phyloP scores from a whole-genome alignment of 2,329 filamentous ascomycete species.

The Myrmaecium sp. region DNA sequence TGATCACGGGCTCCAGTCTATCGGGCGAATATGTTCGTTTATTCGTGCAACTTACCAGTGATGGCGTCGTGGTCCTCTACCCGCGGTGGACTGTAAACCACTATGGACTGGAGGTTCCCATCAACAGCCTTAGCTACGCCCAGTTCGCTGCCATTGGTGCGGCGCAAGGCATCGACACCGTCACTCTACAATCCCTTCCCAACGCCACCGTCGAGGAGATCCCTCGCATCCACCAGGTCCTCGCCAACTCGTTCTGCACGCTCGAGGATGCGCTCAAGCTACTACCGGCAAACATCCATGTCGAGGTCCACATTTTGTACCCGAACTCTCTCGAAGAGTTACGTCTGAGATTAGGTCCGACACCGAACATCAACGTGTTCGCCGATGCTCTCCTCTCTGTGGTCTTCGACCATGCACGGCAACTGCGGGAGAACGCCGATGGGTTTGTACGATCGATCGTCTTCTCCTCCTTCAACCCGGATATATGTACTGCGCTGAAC shows the following conservation, averaged over 20 bases:
- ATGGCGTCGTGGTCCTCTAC: slow-evolving; percentile 75
- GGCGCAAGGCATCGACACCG: slow-evolving; percentile 12
- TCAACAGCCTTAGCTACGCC: slow-evolving; percentile 59
- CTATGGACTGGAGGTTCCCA: slow-evolving; percentile 61
- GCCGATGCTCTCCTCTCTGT: slow-evolving; percentile 69
- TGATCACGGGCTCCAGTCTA: slow-evolving; percentile 87
- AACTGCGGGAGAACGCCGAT: slow-evolving; percentile 41
- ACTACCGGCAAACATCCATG: slow-evolving; percentile 63
- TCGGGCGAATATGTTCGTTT: slow-evolving; percentile 90
- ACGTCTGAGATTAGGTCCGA: slow-evolving; percentile 50
- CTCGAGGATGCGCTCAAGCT: slow-evolving; percentile 59
- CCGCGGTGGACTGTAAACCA: slow-evolving; percentile 67
- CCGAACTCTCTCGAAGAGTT: slow-evolving; percentile 61
- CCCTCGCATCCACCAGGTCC: slow-evolving; percentile 50
- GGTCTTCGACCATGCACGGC: slow-evolving; percentile 80
- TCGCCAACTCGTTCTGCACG: slow-evolving; percentile 63
- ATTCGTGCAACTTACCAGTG: slow-evolving; percentile 80
- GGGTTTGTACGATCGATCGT: slow-evolving; percentile 72
- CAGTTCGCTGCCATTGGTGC: slow-evolving; percentile 43
- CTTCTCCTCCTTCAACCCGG: slow-evolving; percentile 83
- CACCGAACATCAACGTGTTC: slow-evolving; percentile 69
- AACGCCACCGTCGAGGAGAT: slow-evolving; percentile 15
- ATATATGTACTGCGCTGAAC: slow-evolving; percentile 83
- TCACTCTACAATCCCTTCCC: slow-evolving; percentile 11
- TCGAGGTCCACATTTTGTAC: slow-evolving; percentile 86